Conservation (phyloP, 129 eudicot species). For the Flaveria ramosissima region DNA sequence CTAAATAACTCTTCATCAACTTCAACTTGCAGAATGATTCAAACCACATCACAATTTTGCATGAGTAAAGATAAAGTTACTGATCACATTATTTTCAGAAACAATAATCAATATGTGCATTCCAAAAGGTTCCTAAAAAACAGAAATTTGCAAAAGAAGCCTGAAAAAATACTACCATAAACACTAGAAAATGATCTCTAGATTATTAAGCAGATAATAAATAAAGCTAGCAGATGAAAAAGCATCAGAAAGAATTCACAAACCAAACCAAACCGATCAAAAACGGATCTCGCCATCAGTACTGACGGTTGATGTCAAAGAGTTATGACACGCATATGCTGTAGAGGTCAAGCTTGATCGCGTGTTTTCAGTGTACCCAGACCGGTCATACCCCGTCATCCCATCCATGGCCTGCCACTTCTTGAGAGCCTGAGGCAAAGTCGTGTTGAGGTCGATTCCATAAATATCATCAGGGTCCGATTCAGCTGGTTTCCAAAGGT, state of each 20-base stretch:
- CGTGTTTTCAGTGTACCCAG: conserved; percentile 44
- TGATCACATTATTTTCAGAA: background rate
- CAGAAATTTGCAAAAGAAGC: background rate
- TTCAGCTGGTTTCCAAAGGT: conserved; percentile 80
- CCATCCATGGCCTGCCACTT: conserved; percentile 88
- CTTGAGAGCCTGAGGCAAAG: conserved; percentile 72
- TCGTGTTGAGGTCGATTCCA: conserved; percentile 65
- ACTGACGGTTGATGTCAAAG: conserved; percentile 31
- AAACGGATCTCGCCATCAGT: conserved; percentile 40
- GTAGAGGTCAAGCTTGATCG: conserved; percentile 40
- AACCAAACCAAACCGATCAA: conserved; percentile 3
- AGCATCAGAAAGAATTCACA: conserved; percentile 9
- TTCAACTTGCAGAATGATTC: no score
- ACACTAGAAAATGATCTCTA: background rate
- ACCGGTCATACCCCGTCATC: conserved; percentile 43
- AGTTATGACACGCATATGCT: background rate
- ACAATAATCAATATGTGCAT: background rate
- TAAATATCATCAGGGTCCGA: conserved; percentile 53
- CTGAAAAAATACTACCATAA: background rate
- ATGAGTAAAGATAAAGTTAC: background rate
- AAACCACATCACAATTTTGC: no score
- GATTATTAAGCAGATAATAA: conserved; percentile 18
- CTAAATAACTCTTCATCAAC: no score
- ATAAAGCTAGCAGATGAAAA: background rate
- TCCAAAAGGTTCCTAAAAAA: background rate